A percentile compares a stretch with the other conserved stretches of the same genome.
phyloP scores from a whole-genome alignment of 768 basidiomycete genomes.

The Cubamyces sp. region DNA sequence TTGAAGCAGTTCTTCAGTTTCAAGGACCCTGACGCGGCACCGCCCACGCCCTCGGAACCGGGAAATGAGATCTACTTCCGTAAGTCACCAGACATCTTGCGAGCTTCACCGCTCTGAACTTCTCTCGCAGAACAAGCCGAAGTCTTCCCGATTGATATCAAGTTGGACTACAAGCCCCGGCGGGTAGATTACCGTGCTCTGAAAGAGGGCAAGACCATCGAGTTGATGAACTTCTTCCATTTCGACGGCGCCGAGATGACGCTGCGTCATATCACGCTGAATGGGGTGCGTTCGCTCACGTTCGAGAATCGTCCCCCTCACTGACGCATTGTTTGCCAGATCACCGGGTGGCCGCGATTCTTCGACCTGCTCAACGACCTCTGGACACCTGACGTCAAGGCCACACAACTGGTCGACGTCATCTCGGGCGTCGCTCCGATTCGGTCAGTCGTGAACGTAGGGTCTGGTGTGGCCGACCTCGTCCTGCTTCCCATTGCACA shows the following conservation, averaged over 20 bases:
- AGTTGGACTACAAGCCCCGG: constrained; percentile 97
- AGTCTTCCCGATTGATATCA: constrained; percentile 92
- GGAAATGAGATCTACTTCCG: constrained; percentile 72
- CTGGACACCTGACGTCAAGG: constrained; percentile 99
- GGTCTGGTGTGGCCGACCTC: constrained; percentile 94
- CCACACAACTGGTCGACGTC: constrained; percentile 95
- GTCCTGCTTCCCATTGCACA: constrained; percentile 96
- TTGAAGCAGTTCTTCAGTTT: constrained; percentile 96
- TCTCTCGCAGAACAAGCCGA: constrained; percentile 79
- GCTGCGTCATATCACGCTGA: constrained; percentile 86
- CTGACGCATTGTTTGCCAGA: constrained; percentile 47
- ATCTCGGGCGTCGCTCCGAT: constrained; percentile 97
- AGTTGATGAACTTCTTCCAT: constrained; percentile 99
- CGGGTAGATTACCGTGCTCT: constrained; percentile 93
- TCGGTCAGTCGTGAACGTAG: constrained; percentile 95
- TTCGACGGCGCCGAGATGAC: constrained; percentile 99
- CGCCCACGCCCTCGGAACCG: constrained; percentile 40
- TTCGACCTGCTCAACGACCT: constrained; percentile 94
- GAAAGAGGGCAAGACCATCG: constrained; percentile 88
- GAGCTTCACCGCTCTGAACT: not conserved
- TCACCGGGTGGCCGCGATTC: constrained; percentile 89
- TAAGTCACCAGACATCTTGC: constrained; percentile 41
- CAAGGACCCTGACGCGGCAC: constrained; percentile 57
- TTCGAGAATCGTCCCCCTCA: not conserved
- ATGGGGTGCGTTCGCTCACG: constrained; percentile 59